A percentile compares a stretch with the other conserved stretches of the same genome.
phyloP scores from a whole-genome alignment of 805 yeast species.

The Saturnispora silvae region DNA sequence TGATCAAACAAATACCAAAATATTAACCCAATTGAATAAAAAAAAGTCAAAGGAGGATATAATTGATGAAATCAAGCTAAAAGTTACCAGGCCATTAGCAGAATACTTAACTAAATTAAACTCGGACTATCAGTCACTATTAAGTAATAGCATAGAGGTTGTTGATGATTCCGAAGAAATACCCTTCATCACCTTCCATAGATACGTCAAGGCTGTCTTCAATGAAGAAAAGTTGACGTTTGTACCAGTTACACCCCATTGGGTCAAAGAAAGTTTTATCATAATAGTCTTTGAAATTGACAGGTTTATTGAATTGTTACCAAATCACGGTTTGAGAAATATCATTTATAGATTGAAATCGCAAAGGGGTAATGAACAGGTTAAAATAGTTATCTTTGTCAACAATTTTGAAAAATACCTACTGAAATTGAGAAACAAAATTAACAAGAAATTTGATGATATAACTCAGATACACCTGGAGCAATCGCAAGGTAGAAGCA shows the following conservation, averaged over 20 bases:
- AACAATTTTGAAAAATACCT: constrained; percentile 40
- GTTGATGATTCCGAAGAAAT: constrained; percentile 18
- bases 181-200: constrained; percentile 43
- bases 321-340: constrained; percentile 18
- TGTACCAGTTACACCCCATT: constrained; percentile 36
- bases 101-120: constrained; percentile 11
- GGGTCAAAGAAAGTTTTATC: constrained; percentile 33
- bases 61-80: constrained; percentile 1
- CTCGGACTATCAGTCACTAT: not conserved
- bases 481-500: not conserved
- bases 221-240: constrained; percentile 39
- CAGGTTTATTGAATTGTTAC: constrained; percentile 30
- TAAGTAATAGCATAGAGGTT: constrained; percentile 9
- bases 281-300: constrained; percentile 38
- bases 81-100: constrained; percentile 10
- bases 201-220: constrained; percentile 40
- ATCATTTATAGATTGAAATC: constrained; percentile 18
- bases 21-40: constrained; percentile 1
- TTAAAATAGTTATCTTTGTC: constrained; percentile 35
- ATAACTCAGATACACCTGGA: constrained; percentile 14
- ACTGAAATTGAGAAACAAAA: constrained; percentile 32
- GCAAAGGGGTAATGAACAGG: constrained; percentile 18
- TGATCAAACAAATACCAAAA: not conserved
- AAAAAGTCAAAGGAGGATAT: constrained; percentile 3
- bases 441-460: constrained; percentile 35